A percentile compares a stretch with the other conserved stretches of the same genome.
phyloP scores from a whole-genome alignment of 2,329 filamentous ascomycete species.

The Graphiopsis chlorocephala region DNA sequence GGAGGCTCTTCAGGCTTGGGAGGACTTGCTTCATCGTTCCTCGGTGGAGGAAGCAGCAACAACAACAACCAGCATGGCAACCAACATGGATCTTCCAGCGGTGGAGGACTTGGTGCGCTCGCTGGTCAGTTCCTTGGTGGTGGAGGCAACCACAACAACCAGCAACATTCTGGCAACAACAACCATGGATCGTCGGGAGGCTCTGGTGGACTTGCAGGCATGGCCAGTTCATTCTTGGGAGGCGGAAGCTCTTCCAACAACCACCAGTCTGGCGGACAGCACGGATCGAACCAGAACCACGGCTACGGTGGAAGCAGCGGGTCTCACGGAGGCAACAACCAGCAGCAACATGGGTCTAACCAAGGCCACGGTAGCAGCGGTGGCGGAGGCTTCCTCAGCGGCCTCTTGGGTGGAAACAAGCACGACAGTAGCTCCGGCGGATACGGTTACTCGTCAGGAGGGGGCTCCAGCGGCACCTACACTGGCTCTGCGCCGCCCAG shows the following conservation, averaged over 20 bases:
- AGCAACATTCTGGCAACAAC: slow-evolving; percentile 22
- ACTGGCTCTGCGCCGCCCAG: slow-evolving; percentile 36
- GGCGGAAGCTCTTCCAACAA: slow-evolving; percentile 27
- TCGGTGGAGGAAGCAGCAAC: slow-evolving; percentile 28
- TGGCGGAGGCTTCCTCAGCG: slow-evolving; percentile 18
- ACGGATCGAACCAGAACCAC: slow-evolving; percentile 15
- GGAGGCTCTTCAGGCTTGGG: slow-evolving; percentile 19
- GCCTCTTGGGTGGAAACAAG: slow-evolving; percentile 24
- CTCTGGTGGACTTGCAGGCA: slow-evolving; percentile 20
- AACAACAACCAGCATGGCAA: slow-evolving; percentile 8
- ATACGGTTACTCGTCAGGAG: slow-evolving; percentile 38
- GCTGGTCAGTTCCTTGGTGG: slow-evolving; percentile 30
- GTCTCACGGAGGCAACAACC: slow-evolving; percentile 1
- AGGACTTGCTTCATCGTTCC: slow-evolving; percentile 23
- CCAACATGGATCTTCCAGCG: slow-evolving; percentile 11
- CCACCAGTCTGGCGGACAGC: neutral
- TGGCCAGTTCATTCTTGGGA: slow-evolving; percentile 23
- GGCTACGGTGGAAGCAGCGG: slow-evolving; percentile 27
- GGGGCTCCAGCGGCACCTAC: slow-evolving; percentile 33
- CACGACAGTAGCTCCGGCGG: neutral
- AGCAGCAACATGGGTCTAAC: slow-evolving; percentile 13
- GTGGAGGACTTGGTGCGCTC: slow-evolving; percentile 17
- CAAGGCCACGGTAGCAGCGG: slow-evolving; percentile 16
- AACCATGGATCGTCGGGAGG: slow-evolving; percentile 5
- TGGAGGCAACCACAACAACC: slow-evolving; percentile 19